Evolutionary conservation across 495 filamentous ascomycete species (phyloP), one percentile per base, ranked within the genome.

Genomic region (Lophium mytilinum): DNA sequence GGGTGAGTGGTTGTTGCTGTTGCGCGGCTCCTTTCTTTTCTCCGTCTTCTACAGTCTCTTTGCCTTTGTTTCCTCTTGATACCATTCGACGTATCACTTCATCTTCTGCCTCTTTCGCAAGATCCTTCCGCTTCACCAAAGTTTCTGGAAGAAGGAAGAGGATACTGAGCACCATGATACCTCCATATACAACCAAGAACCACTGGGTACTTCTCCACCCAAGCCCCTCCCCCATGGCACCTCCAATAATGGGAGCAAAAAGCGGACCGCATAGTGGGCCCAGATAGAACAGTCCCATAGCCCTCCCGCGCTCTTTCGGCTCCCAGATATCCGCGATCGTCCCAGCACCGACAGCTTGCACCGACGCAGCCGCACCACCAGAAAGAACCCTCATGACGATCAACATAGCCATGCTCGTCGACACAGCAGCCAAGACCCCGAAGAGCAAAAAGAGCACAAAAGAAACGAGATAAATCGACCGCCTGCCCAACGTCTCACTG

Each of bases 281-380:
- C 0, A 96, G 76, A 57, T 95, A 97, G 71, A 96, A 97, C 19
- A 88, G 81, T 1, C 89, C 85, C 89, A 97, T 95, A n/a, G 90
- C 91, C 19, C 75, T 75, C 7, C 92, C 92, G 53, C 91, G 76
- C 68, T 95, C 87, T 18, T 75, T 78, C 1, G 83, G 67, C 55
- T 92, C 88, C 92, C 91, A 97, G 1, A 96, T 79, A 72, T 96
- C 92, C 9, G 92, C 86, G 41, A 96, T 90, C 3, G 90, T 94
- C 14, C 92, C 92, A 14, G 92, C 92, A 17, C 92, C 92, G 21
- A 96, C 90, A 14, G 89, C 89, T 65, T 96, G 92, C 0, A 95
- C 91, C 0, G 84, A 88, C 0, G 90, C 91, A 11, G 90, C 82
- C 5, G 89, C 88, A 34, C 88, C 92, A 40, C 92, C 92, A 39